A percentile compares a stretch with the other conserved stretches of the same genome.
Evolutionary conservation across 1,284 basidiomycete genomes (phyloP).

Genomic region (Xerocomus amazonicus): DNA sequence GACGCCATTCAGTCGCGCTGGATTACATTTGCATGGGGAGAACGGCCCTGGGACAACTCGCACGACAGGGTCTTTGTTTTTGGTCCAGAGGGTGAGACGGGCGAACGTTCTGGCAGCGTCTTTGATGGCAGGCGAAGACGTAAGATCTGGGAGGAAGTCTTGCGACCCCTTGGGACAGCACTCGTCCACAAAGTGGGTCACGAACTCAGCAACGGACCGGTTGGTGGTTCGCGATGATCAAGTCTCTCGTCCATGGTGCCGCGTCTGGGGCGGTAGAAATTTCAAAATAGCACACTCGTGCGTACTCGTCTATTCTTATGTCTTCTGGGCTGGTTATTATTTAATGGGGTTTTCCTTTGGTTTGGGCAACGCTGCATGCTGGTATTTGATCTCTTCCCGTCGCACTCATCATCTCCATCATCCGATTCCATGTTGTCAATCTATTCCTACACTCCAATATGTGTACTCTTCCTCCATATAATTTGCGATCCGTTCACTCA

Average conservation of each 20-base stretch:
- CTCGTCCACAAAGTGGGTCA: constrained; percentile 68
- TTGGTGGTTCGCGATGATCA: constrained; percentile 20
- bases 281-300: constrained; percentile 15
- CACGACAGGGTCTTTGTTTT: constrained; percentile 65
- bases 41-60: constrained; percentile 59
- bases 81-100: constrained; percentile 50
- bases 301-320: not conserved
- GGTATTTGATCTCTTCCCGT: no score
- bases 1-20: constrained; percentile 67
- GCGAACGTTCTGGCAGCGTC: constrained; percentile 41
- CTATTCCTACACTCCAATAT: no score
- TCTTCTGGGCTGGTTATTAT: constrained; percentile 2
- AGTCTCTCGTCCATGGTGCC: not conserved
- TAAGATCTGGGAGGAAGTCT: constrained; percentile 56
- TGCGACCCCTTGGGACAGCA: constrained; percentile 61
- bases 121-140: constrained; percentile 44
- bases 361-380: not conserved
- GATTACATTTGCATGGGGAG: constrained; percentile 70
- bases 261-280: not conserved
- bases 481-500: no score
- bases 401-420: not conserved
- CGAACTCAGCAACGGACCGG: constrained; percentile 67
- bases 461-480: no score
- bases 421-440: no score
- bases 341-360: constrained; percentile 3